Evolutionary conservation across 176 grass and related monocot species (phyloP).

Genomic region (Carex parvula): DNA sequence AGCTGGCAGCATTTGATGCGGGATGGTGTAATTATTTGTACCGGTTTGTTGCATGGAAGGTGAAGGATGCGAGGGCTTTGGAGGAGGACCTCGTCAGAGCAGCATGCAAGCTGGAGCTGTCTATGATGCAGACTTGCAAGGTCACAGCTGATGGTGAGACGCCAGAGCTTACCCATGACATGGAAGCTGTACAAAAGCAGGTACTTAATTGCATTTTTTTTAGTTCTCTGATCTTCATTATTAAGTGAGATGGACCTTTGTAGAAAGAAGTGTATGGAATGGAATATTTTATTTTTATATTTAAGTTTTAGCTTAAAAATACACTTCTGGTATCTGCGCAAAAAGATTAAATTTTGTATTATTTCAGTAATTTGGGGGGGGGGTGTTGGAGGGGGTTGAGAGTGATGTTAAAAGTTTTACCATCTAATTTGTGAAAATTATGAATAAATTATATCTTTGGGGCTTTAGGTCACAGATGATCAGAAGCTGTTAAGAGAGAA

Average conservation of each 20-base stretch:
- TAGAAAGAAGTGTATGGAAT: neutral
- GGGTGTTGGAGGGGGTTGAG: neutral
- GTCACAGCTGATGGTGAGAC: slow-evolving; percentile 43
- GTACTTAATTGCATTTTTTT: slow-evolving; percentile 35
- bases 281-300: neutral
- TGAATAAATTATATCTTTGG: neutral
- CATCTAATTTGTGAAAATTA: neutral
- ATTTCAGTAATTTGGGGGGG: neutral
- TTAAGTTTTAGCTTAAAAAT: neutral
- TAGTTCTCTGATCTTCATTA: neutral
- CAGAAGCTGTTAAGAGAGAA: slow-evolving; percentile 86
- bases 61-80: slow-evolving; percentile 89
- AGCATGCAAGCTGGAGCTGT: slow-evolving; percentile 89
- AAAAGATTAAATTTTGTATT: neutral
- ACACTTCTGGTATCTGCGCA: neutral
- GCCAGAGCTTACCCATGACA: slow-evolving; percentile 72
- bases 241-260: neutral
- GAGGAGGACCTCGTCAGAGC: slow-evolving; percentile 94
- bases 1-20: slow-evolving; percentile 65
- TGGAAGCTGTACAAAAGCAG: slow-evolving; percentile 91
- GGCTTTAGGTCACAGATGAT: slow-evolving; percentile 64
- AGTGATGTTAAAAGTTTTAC: neutral
- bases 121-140: slow-evolving; percentile 99
- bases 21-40: slow-evolving; percentile 88
- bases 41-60: slow-evolving; percentile 87